phyloP scores from a whole-genome alignment of 2,329 filamentous ascomycete genomes.

The Diaporthe longicolla region DNA sequence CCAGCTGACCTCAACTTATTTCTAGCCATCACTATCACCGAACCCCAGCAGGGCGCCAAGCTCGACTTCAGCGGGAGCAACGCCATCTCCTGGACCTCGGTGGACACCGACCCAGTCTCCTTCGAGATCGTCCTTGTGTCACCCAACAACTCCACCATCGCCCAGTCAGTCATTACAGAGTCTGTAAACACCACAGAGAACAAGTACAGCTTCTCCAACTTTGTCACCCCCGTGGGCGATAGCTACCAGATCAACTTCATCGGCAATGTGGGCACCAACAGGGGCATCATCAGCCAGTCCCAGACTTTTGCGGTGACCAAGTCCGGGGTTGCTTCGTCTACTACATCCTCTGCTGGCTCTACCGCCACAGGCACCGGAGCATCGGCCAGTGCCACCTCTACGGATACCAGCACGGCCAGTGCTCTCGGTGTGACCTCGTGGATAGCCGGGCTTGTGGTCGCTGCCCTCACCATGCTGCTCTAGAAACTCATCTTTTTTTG shows the following conservation, averaged over 20 bases:
- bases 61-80: conserved; percentile 55
- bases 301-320: conserved; percentile 45
- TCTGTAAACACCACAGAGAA: conserved; percentile 53
- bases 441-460: conserved; percentile 30
- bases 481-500: neutral
- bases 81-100: conserved; percentile 56
- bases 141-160: conserved; percentile 52
- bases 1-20: conserved; percentile 11
- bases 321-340: conserved; percentile 47
- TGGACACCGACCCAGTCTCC: conserved; percentile 55
- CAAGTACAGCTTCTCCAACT: conserved; percentile 53
- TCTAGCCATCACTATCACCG: conserved; percentile 53
- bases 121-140: conserved; percentile 60
- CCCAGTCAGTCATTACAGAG: conserved; percentile 51
- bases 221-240: conserved; percentile 46
- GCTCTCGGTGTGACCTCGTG: conserved; percentile 37
- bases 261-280: conserved; percentile 50
- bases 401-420: conserved; percentile 36
- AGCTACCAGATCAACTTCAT: conserved; percentile 60
- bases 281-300: conserved; percentile 58
- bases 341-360: conserved; percentile 48
- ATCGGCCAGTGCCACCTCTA: conserved; percentile 42
- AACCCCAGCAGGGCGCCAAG: conserved; percentile 50
- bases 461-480: neutral
- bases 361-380: conserved; percentile 42